Conservation (phyloP, 2,329 filamentous ascomycete species). For the Apiospora saccharicola region DNA sequence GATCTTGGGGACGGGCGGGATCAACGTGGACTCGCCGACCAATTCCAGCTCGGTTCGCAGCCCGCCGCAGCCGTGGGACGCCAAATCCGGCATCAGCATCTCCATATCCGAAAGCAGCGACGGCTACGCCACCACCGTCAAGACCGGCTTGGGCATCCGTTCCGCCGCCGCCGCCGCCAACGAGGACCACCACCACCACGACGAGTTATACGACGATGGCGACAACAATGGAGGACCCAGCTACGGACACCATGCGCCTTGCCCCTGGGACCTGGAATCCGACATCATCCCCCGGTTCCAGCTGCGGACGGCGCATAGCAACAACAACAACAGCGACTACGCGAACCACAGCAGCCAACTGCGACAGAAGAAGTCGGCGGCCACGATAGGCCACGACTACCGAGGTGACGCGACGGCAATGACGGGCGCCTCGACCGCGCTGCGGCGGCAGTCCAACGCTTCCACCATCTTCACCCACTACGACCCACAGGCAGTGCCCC, state of each 20-base stretch:
- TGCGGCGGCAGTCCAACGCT: conserved; percentile 55
- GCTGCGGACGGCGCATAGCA: conserved; percentile 35
- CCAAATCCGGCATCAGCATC: conserved; percentile 54
- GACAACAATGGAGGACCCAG: conserved; percentile 26
- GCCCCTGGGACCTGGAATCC: conserved; percentile 56
- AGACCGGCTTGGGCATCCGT: conserved; percentile 36
- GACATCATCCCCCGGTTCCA: conserved; percentile 50
- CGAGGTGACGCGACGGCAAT: conserved; percentile 47
- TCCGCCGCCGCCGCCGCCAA: conserved; percentile 30
- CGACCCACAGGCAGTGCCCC: conserved; percentile 62
- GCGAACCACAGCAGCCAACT: conserved; percentile 28
- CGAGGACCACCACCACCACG: not conserved
- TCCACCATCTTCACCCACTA: conserved; percentile 66
- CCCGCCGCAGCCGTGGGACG: conserved; percentile 49
- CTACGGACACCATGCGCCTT: conserved; percentile 31
- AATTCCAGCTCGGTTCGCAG: conserved; percentile 28
- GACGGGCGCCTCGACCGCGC: conserved; percentile 51
- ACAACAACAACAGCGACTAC: conserved; percentile 28
- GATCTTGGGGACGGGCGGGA: conserved; percentile 55
- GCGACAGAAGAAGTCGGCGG: conserved; percentile 37
- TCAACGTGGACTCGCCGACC: conserved; percentile 49
- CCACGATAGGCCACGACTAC: conserved; percentile 36
- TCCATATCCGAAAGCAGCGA: conserved; percentile 51
- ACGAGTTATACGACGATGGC: conserved; percentile 3
- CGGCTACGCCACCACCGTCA: conserved; percentile 42